Evolutionary conservation across 306 rosid species (phyloP).

Genomic region (Hylodesmum podocarpum): DNA sequence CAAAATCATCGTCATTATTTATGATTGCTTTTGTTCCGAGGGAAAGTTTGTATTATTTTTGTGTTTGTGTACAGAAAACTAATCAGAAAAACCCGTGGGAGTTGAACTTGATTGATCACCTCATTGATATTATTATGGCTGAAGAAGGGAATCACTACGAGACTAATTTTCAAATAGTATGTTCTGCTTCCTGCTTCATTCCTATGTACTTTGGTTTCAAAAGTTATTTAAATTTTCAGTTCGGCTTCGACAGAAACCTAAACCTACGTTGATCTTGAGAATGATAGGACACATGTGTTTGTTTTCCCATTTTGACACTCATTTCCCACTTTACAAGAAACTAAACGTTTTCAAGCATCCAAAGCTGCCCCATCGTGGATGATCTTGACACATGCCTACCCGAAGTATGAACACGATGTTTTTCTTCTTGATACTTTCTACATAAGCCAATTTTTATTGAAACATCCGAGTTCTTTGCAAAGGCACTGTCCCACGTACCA

Average conservation of each 20-base stretch:
- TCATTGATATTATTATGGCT: conserved; percentile 66
- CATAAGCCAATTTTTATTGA: too few relatives aligned
- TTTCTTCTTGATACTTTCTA: too few relatives aligned
- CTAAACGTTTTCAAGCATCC: too few relatives aligned
- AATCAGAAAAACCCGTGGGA: conserved; percentile 95
- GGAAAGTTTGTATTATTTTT: not conserved
- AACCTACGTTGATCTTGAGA: not conserved
- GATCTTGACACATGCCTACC: conserved; percentile 60
- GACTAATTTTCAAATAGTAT: conserved; percentile 85
- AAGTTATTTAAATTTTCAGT: not conserved
- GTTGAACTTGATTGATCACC: conserved; percentile 79
- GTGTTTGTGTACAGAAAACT: conserved; percentile 60
- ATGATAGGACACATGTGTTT: too few relatives aligned
- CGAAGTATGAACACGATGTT: too few relatives aligned
- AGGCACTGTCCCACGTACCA: too few relatives aligned
- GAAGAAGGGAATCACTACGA: conserved; percentile 63
- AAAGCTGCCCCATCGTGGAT: conserved; percentile 56
- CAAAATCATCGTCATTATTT: not conserved
- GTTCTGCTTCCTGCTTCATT: conserved; percentile 13
- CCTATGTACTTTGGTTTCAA: not conserved
- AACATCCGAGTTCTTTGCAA: too few relatives aligned
- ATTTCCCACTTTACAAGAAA: too few relatives aligned
- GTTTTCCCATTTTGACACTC: too few relatives aligned
- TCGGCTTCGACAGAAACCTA: not conserved
- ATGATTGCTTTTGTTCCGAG: not conserved